These are phyloP conservation scores for Shiraia bambusicola DNA, from an alignment of 2,329 filamentous ascomycete genomes.

Conservation along the genomic window DNA sequence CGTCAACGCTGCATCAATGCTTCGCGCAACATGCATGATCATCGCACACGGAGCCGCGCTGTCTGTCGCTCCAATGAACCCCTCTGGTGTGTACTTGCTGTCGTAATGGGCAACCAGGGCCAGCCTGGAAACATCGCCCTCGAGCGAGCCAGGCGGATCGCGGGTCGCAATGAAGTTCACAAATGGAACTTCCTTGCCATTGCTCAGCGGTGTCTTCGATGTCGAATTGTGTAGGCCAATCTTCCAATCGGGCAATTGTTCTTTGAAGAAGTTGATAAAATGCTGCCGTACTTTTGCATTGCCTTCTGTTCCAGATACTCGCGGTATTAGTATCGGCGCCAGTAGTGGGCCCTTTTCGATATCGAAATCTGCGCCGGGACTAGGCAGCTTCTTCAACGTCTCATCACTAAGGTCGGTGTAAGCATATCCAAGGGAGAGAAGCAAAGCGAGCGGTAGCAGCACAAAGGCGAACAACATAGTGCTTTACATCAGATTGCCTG, in stretches of 20 bases:
- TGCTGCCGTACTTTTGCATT: slow-evolving; percentile 75
- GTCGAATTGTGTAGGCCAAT: slow-evolving; percentile 87
- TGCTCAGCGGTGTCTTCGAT: slow-evolving; percentile 75
- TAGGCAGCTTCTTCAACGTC: slow-evolving; percentile 70
- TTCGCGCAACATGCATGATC: slow-evolving; percentile 81
- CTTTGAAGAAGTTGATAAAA: slow-evolving; percentile 79
- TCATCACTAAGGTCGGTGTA: slow-evolving; percentile 71
- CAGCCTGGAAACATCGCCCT: slow-evolving; percentile 77
- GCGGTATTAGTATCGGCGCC: slow-evolving; percentile 80
- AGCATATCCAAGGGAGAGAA: slow-evolving; percentile 42
- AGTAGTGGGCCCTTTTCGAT: slow-evolving; percentile 76
- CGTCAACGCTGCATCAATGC: slow-evolving; percentile 78
- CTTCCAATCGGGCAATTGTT: slow-evolving; percentile 76
- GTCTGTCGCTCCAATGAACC: slow-evolving; percentile 92
- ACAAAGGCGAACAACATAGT: slow-evolving; percentile 20
- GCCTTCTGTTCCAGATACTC: slow-evolving; percentile 83
- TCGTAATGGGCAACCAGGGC: slow-evolving; percentile 95
- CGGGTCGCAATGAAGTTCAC: slow-evolving; percentile 85
- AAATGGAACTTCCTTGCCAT: slow-evolving; percentile 74
- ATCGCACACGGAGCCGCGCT: slow-evolving; percentile 94
- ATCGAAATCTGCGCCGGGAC: slow-evolving; percentile 73
- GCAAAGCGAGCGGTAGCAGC: slow-evolving; percentile 25
- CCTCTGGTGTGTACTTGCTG: slow-evolving; percentile 75
- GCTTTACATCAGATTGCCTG: slow-evolving; percentile 14
- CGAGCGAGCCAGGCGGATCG: slow-evolving; percentile 76